A percentile compares a stretch with the other conserved stretches of the same genome.
These are phyloP conservation scores for Pilasporangium apinafurcum DNA, from an alignment of 352 stramenopile species.

Conservation along the genomic window DNA sequence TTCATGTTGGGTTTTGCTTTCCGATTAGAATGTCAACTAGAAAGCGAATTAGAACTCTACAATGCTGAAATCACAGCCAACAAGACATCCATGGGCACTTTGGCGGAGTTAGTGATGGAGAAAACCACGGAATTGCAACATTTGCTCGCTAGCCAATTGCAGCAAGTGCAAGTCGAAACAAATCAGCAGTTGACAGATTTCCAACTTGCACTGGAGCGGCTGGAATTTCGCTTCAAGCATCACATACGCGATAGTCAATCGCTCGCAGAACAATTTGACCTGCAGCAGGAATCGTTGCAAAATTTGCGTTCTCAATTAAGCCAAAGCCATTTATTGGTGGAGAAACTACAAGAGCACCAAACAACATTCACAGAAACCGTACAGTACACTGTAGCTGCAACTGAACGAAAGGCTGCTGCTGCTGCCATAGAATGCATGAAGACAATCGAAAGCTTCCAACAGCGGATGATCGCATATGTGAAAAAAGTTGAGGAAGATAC, in stretches of 20 bases:
- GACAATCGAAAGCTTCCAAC: slow-evolving; percentile 37
- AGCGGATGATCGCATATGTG: slow-evolving; percentile 34
- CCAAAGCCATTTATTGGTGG: slow-evolving; percentile 30
- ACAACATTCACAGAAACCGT: slow-evolving; percentile 36
- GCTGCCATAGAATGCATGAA: slow-evolving; percentile 15
- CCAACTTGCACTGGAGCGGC: slow-evolving; percentile 34
- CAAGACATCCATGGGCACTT: slow-evolving; percentile 31
- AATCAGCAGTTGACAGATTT: slow-evolving; percentile 37
- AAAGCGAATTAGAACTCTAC: slow-evolving; percentile 40
- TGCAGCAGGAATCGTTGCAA: slow-evolving; percentile 36
- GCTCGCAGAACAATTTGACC: slow-evolving; percentile 36
- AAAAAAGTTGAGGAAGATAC: slow-evolving; percentile 36
- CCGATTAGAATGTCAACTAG: slow-evolving; percentile 30
- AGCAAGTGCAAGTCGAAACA: slow-evolving; percentile 37
- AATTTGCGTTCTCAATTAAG: slow-evolving; percentile 27
- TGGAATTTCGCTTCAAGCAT: slow-evolving; percentile 73
- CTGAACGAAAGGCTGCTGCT: slow-evolving; percentile 19
- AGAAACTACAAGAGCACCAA: slow-evolving; percentile 44
- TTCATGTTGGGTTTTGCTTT: neutral
- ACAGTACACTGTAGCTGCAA: slow-evolving; percentile 20
- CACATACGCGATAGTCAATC: slow-evolving; percentile 42
- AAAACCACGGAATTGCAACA: slow-evolving; percentile 40
- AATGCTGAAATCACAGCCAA: slow-evolving; percentile 34
- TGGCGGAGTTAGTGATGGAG: slow-evolving; percentile 38
- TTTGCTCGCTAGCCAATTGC: slow-evolving; percentile 24